Evolutionary conservation across 768 basidiomycete species (phyloP).

Genomic region (Boletus speciosus): DNA sequence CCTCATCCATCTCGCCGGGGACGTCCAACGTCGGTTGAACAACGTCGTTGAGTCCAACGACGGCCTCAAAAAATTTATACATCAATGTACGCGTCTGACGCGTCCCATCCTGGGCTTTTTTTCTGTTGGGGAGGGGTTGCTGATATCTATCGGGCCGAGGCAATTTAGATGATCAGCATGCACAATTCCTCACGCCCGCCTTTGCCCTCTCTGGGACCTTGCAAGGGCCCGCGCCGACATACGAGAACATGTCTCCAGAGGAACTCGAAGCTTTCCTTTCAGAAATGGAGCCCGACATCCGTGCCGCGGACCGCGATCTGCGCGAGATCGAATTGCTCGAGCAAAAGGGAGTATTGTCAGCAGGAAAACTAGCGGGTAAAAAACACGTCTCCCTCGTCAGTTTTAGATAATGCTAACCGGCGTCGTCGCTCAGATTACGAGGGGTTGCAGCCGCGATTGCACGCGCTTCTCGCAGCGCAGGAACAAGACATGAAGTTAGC

Average conservation of each 20-base stretch:
- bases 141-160: not conserved
- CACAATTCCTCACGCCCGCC: conserved; percentile 66
- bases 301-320: conserved; percentile 78
- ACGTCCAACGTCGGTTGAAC: conserved; percentile 56
- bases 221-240: conserved; percentile 46
- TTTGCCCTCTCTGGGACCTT: conserved; percentile 71
- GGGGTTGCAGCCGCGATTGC: conserved; percentile 63
- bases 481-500: conserved; percentile 58
- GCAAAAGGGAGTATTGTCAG: conserved; percentile 64
- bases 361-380: conserved; percentile 66
- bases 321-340: conserved; percentile 71
- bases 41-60: conserved; percentile 64
- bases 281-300: conserved; percentile 84
- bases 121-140: not conserved
- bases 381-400: not conserved
- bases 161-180: conserved; percentile 67
- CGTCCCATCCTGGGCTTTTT: not conserved
- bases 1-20: conserved; percentile 55
- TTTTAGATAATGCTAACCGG: not conserved
- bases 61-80: conserved; percentile 69
- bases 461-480: conserved; percentile 52
- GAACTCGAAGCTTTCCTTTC: conserved; percentile 68
- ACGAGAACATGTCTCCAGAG: conserved; percentile 60
- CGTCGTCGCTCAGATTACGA: conserved; percentile 49
- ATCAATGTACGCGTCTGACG: conserved; percentile 51